Percentiles rank a stretch among this genome's conserved stretches.
Evolutionary conservation across 2,329 filamentous ascomycete genomes (phyloP).

Genomic region (Biscogniauxia marginata): DNA sequence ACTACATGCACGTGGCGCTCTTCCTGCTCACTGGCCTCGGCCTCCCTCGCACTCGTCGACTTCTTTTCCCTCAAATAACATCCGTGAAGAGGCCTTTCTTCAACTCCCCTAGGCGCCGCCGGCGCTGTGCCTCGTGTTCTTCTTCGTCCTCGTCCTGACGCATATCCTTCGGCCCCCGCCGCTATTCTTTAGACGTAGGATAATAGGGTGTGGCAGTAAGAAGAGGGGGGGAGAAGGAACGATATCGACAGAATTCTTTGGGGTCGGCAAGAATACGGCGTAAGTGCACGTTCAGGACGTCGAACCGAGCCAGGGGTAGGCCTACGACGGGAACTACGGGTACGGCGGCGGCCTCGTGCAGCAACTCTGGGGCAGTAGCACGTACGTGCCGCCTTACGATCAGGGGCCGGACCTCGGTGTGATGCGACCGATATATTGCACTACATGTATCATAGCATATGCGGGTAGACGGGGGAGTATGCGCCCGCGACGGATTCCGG

Average conservation of each 20-base stretch:
- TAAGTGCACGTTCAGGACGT: neutral
- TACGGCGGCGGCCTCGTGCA: too few species aligned
- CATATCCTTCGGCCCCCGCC: constrained; percentile 21
- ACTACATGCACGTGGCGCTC: constrained; percentile 18
- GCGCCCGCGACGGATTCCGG: neutral
- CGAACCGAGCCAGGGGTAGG: neutral
- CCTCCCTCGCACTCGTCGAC: constrained; percentile 21
- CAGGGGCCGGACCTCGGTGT: neutral
- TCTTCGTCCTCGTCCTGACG: constrained; percentile 23
- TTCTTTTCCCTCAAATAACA: constrained; percentile 15
- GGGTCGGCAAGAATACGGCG: too few species aligned
- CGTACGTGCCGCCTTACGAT: neutral
- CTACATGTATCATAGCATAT: neutral
- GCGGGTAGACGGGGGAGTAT: neutral
- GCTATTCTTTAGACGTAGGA: constrained; percentile 8
- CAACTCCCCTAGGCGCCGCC: constrained; percentile 27
- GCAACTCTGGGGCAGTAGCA: neutral
- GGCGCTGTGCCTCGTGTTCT: constrained; percentile 24
- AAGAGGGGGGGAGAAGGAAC: too few species aligned
- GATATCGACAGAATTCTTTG: too few species aligned
- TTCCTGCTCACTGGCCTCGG: constrained; percentile 23
- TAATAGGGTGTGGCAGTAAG: neutral
- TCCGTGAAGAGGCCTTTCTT: constrained; percentile 3
- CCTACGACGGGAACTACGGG: too few species aligned
- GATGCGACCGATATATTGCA: neutral